These are phyloP conservation scores for Neofusicoccum umdonicola DNA, from an alignment of 2,329 filamentous ascomycete species.

Conservation along the genomic window DNA sequence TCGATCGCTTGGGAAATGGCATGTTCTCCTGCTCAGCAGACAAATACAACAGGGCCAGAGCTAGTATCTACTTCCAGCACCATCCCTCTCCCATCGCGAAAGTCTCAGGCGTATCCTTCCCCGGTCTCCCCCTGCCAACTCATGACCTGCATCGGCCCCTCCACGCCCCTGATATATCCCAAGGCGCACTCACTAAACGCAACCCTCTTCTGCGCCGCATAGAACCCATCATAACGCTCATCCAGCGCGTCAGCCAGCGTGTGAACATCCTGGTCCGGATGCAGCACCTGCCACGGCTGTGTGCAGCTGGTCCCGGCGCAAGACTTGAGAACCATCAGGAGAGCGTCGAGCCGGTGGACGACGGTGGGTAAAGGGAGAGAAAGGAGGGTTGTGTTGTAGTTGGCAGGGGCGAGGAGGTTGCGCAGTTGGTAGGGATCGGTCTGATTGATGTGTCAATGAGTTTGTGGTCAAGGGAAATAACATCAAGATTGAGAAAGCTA, in stretches of 20 bases:
- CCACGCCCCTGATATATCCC: constrained; percentile 56
- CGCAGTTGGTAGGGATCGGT: constrained; percentile 32
- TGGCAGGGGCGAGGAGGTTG: constrained; percentile 35
- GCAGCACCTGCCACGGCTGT: constrained; percentile 58
- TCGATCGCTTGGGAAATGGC: no score
- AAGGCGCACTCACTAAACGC: constrained; percentile 53
- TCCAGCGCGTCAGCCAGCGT: constrained; percentile 53
- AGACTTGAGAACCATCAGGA: constrained; percentile 61
- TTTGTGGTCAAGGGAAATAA: not conserved
- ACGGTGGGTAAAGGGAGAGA: constrained; percentile 21
- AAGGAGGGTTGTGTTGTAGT: constrained; percentile 18
- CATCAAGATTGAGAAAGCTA: not conserved
- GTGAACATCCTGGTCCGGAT: constrained; percentile 53
- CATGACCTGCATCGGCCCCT: constrained; percentile 39
- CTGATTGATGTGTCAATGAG: constrained; percentile 31
- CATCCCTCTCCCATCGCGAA: no score
- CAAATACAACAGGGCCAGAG: no score
- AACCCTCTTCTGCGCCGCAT: constrained; percentile 51
- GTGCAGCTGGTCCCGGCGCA: constrained; percentile 56
- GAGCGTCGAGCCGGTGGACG: constrained; percentile 47
- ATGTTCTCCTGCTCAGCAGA: no score
- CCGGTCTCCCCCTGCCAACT: not conserved
- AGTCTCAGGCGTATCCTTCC: no score
- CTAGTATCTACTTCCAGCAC: no score
- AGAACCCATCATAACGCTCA: constrained; percentile 53